Percentiles rank a stretch among this genome's conserved stretches.
These are phyloP conservation scores for Curvularia lunata DNA, from an alignment of 2,329 filamentous ascomycete genomes.

Conservation along the genomic window DNA sequence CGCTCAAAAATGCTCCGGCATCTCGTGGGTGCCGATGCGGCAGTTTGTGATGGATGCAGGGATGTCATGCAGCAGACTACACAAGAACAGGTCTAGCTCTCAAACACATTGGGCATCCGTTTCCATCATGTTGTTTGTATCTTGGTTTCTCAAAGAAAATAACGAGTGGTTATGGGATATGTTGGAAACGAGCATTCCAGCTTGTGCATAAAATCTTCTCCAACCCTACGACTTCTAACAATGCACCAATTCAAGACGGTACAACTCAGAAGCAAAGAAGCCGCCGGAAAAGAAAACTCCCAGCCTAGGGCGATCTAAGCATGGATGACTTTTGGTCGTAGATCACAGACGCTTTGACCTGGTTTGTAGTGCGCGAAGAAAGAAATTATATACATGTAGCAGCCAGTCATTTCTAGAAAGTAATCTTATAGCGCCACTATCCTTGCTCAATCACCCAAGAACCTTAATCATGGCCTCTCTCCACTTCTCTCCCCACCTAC, in stretches of 20 bases:
- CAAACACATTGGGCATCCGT: not conserved
- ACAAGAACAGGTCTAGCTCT: not conserved
- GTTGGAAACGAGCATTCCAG: too few relatives aligned
- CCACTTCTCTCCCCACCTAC: conserved; percentile 67
- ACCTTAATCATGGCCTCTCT: conserved; percentile 64
- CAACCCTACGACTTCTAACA: too few relatives aligned
- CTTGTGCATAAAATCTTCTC: too few relatives aligned
- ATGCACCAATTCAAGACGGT: not conserved
- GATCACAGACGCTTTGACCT: not conserved
- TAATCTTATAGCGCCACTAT: not conserved
- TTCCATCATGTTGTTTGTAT: not conserved
- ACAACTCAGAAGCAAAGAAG: not conserved
- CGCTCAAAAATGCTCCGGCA: not conserved
- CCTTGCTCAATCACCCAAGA: conserved; percentile 19
- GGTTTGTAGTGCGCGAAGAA: not conserved
- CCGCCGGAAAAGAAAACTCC: not conserved
- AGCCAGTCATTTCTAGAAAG: not conserved
- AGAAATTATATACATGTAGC: not conserved
- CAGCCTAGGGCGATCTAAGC: not conserved
- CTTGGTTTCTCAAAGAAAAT: not conserved
- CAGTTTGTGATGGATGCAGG: not conserved
- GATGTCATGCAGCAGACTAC: not conserved
- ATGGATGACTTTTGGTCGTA: not conserved
- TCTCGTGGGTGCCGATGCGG: not conserved
- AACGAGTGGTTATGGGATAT: not conserved